phyloP scores from a whole-genome alignment of 805 yeast species.

The Ogataea trehaloabstinens region DNA sequence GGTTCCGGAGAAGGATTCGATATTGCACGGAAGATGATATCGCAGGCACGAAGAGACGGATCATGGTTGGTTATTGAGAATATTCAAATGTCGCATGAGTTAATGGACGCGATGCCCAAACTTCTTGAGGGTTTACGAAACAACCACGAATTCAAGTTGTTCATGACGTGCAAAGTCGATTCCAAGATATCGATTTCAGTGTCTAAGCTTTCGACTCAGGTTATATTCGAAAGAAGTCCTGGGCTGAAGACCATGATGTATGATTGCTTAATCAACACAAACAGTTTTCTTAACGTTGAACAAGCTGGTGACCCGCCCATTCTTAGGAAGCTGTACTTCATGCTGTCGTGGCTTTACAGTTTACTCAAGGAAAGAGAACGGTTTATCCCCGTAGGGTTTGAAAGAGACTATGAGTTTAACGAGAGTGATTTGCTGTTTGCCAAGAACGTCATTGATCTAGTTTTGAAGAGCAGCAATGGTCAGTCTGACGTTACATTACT shows the following conservation, averaged over 20 bases:
- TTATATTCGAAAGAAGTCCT: slow-evolving; percentile 61
- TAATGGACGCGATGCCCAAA: slow-evolving; percentile 59
- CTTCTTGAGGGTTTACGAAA: slow-evolving; percentile 34
- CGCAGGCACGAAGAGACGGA: slow-evolving; percentile 45
- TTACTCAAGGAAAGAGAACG: slow-evolving; percentile 56
- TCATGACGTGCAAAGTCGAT: slow-evolving; percentile 59
- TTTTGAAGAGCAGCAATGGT: slow-evolving; percentile 32
- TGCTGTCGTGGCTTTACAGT: slow-evolving; percentile 71
- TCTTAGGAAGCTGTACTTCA: slow-evolving; percentile 45
- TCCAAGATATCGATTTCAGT: slow-evolving; percentile 55
- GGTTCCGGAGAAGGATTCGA: slow-evolving; percentile 69
- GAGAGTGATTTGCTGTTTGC: slow-evolving; percentile 67
- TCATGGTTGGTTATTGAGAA: slow-evolving; percentile 80
- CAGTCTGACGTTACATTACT: slow-evolving; percentile 45
- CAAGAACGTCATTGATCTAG: slow-evolving; percentile 39
- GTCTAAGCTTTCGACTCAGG: slow-evolving; percentile 50
- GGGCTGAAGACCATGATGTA: slow-evolving; percentile 52
- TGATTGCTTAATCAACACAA: slow-evolving; percentile 21
- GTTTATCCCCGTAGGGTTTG: slow-evolving; percentile 63
- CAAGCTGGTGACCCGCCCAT: slow-evolving; percentile 37
- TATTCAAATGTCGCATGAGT: slow-evolving; percentile 64
- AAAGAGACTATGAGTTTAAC: slow-evolving; percentile 62
- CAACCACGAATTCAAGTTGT: slow-evolving; percentile 46
- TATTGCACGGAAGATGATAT: slow-evolving; percentile 55
- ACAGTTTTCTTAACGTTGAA: slow-evolving; percentile 18